Percentiles rank a stretch among this genome's conserved stretches.
Evolutionary conservation across 139 green algal genomes (phyloP).

Genomic region (Micractinium sp.): DNA sequence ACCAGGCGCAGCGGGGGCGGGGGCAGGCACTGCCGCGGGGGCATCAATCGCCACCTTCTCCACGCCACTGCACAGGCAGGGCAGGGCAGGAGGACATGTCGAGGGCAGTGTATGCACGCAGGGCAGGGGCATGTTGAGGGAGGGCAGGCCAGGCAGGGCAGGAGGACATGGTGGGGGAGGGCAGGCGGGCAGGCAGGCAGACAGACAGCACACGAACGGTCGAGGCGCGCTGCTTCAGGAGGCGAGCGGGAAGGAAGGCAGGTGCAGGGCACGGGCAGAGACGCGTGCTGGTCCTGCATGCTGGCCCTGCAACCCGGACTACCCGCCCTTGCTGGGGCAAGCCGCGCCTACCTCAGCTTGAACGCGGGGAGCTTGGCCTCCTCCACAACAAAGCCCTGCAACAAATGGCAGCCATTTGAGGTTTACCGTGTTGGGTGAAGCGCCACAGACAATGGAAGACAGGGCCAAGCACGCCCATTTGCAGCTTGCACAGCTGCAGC

Average conservation of each 20-base stretch:
- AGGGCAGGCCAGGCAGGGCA: too few relatives aligned
- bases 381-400: not conserved
- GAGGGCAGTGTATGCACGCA: too few relatives aligned
- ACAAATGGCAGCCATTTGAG: not conserved
- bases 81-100: too few relatives aligned
- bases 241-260: not conserved
- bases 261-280: not conserved
- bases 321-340: too few relatives aligned
- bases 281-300: not conserved
- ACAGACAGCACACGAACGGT: not conserved
- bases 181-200: not conserved
- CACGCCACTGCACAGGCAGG: not conserved
- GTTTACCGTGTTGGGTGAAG: not conserved
- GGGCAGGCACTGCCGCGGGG: not conserved
- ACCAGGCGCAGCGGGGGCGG: conserved; percentile 1
- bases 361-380: not conserved
- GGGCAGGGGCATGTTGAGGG: not conserved
- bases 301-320: too few relatives aligned
- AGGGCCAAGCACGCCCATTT: not conserved
- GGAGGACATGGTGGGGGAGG: not conserved
- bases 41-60: conserved; percentile 15
- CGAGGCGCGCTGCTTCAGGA: not conserved
- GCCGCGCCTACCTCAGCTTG: not conserved
- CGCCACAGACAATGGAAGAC: too few relatives aligned
- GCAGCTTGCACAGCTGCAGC: not conserved